phyloP scores from a whole-genome alignment of 1,284 basidiomycete species.

The Megacollybia platyphylla region DNA sequence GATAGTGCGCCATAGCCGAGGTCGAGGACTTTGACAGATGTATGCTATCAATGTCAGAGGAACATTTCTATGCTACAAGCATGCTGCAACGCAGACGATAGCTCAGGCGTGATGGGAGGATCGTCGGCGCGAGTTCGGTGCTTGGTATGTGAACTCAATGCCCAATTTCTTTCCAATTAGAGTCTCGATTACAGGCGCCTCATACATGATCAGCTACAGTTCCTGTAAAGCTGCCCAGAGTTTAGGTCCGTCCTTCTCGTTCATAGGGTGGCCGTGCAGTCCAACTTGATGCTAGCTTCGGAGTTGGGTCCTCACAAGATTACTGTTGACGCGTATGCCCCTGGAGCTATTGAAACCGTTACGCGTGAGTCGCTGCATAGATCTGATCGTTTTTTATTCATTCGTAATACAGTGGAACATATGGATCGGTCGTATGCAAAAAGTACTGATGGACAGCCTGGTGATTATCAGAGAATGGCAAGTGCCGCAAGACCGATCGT shows the following conservation, averaged over 20 bases:
- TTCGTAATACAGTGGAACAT: neutral
- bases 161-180: too few relatives aligned
- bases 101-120: neutral
- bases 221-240: neutral
- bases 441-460: neutral
- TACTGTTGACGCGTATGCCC: neutral
- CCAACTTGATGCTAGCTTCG: neutral
- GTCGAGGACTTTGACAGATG: constrained; percentile 6
- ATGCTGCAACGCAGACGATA: neutral
- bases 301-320: neutral
- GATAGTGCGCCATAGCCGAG: neutral
- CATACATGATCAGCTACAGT: too few relatives aligned
- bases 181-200: too few relatives aligned
- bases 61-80: neutral
- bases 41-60: constrained; percentile 9
- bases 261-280: neutral
- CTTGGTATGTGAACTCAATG: neutral
- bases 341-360: neutral
- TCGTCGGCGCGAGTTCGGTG: neutral
- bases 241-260: neutral
- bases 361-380: neutral
- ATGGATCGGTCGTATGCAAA: neutral
- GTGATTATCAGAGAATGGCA: neutral
- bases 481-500: neutral
- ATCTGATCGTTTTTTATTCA: neutral